A percentile compares a stretch with the other conserved stretches of the same genome.
These are phyloP conservation scores for Ophiostoma piceae DNA, from an alignment of 2,329 filamentous ascomycete genomes.

Conservation along the genomic window DNA sequence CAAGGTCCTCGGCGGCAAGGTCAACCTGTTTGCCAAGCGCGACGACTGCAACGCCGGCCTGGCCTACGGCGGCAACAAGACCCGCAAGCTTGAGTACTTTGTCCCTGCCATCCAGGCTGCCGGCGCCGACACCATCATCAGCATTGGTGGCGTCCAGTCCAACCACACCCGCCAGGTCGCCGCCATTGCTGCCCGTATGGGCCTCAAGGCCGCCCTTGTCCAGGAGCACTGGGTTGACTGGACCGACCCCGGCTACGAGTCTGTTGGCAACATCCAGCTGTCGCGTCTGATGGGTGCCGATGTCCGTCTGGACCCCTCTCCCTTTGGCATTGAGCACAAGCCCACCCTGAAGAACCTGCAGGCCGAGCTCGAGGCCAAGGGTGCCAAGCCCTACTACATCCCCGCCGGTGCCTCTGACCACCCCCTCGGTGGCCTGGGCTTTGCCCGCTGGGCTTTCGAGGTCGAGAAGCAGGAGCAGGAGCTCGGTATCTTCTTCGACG, in stretches of 20 bases:
- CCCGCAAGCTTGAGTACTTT: conserved; percentile 65
- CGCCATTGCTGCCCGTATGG: conserved; percentile 54
- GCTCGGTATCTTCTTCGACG: conserved; percentile 61
- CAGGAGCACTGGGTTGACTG: conserved; percentile 67
- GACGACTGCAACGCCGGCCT: conserved; percentile 66
- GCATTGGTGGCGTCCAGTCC: conserved; percentile 62
- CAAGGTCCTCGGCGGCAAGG: conserved; percentile 52
- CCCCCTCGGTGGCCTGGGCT: conserved; percentile 63
- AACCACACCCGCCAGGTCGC: conserved; percentile 67
- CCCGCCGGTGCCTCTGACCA: conserved; percentile 67
- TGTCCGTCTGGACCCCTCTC: conserved; percentile 53
- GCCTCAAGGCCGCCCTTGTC: conserved; percentile 52
- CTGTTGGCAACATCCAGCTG: conserved; percentile 67
- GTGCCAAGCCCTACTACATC: conserved; percentile 62
- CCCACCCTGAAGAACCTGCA: conserved; percentile 54
- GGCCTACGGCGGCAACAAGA: conserved; percentile 65
- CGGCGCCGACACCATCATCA: conserved; percentile 57
- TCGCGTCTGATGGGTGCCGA: conserved; percentile 63
- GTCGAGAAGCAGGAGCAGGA: conserved; percentile 58
- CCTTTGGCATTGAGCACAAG: conserved; percentile 67
- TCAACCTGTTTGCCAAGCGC: conserved; percentile 64
- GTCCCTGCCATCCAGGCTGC: conserved; percentile 56
- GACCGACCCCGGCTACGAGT: conserved; percentile 54
- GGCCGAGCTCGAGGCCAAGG: conserved; percentile 28
- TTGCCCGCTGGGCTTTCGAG: conserved; percentile 66